Evolutionary conservation across 2,329 filamentous ascomycete genomes (phyloP).

Genomic region (Camillea tinctor): DNA sequence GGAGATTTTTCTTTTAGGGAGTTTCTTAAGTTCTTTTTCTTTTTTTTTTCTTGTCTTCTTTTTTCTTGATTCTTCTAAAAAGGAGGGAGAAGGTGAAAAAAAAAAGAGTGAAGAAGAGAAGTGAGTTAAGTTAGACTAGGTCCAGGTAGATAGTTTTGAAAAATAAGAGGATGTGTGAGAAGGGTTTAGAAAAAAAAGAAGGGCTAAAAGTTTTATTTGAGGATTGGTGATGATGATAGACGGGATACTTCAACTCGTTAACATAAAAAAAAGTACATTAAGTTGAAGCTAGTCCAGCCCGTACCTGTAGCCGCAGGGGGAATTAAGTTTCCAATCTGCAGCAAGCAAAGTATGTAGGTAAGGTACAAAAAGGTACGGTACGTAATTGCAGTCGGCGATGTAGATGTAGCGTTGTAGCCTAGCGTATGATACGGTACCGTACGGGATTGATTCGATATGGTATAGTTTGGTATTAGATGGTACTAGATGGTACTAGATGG

Average conservation of each 20-base stretch:
- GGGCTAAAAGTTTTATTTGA: constrained; percentile 21
- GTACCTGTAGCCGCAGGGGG: constrained; percentile 18
- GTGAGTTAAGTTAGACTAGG: no score
- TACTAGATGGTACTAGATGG: no score
- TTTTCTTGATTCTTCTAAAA: not conserved
- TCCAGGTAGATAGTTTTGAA: no score
- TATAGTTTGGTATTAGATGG: no score
- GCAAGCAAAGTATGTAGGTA: not conserved
- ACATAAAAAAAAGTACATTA: constrained; percentile 12
- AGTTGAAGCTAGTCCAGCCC: constrained; percentile 6
- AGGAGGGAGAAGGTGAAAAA: not conserved
- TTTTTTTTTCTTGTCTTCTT: constrained; percentile 9
- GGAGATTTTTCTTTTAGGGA: constrained; percentile 15
- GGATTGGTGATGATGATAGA: constrained; percentile 19
- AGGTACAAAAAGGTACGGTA: not conserved
- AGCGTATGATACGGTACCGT: not conserved
- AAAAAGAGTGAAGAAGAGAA: not conserved
- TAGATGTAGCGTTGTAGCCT: not conserved
- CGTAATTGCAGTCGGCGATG: not conserved
- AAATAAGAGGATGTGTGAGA: not conserved
- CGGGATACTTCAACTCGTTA: not conserved
- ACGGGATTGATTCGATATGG: not conserved
- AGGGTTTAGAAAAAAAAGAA: not conserved
- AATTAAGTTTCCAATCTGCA: constrained; percentile 18
- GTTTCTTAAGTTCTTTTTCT: constrained; percentile 1